Conservation (phyloP, 495 filamentous ascomycete species). For the Amniculicola lignicola region DNA sequence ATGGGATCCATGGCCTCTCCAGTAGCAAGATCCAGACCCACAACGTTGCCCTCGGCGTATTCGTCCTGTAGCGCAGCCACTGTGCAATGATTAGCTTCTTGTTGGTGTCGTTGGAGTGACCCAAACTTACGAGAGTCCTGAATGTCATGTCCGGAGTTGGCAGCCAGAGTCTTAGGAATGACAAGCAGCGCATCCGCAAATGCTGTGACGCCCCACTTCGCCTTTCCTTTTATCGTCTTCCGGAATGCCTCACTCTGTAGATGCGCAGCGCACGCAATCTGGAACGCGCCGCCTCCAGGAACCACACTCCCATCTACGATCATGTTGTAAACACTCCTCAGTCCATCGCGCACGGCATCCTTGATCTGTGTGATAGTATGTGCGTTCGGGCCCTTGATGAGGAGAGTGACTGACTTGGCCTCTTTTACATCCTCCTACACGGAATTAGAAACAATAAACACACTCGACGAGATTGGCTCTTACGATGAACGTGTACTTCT, state of each 20-base stretch:
- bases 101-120: neutral
- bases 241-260: conserved; percentile 76
- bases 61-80: conserved; percentile 86
- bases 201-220: conserved; percentile 88
- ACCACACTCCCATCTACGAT: conserved; percentile 95
- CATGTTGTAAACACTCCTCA: conserved; percentile 96
- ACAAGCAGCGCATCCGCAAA: conserved; percentile 92
- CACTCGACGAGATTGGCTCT: conserved; percentile 19
- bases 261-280: conserved; percentile 89
- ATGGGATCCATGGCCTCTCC: conserved; percentile 96
- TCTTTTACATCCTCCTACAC: conserved; percentile 88
- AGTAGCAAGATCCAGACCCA: conserved; percentile 79
- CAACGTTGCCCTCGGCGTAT: conserved; percentile 73
- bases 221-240: conserved; percentile 92
- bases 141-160: conserved; percentile 93
- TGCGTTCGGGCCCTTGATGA: conserved; percentile 96
- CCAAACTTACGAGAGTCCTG: conserved; percentile 76
- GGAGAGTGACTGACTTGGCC: conserved; percentile 94
- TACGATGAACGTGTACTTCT: conserved; percentile 94
- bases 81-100: conserved; percentile 28
- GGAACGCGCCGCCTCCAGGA: conserved; percentile 92
- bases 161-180: conserved; percentile 95
- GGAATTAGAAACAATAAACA: conserved; percentile 28
- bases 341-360: conserved; percentile 93
- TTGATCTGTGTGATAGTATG: conserved; percentile 96